These are phyloP conservation scores for Nemania abortiva DNA, from an alignment of 2,329 filamentous ascomycete genomes.

Conservation along the genomic window DNA sequence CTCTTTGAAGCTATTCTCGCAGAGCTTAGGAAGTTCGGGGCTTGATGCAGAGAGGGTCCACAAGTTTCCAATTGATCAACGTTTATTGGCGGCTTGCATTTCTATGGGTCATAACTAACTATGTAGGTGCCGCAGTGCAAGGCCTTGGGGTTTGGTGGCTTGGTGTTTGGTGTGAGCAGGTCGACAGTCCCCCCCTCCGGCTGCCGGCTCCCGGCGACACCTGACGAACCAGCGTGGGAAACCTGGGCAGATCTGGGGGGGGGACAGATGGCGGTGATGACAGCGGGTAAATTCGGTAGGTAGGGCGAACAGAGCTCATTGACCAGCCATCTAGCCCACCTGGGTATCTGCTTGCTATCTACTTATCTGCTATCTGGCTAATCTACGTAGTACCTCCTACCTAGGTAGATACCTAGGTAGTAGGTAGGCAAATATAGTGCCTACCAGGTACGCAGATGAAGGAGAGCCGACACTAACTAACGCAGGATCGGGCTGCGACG, in stretches of 20 bases:
- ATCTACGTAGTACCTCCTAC: no score
- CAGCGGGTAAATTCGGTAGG: conserved; percentile 39
- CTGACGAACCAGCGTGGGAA: background rate
- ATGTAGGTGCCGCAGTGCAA: background rate
- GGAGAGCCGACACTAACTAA: conserved; percentile 10
- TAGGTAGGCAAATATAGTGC: no score
- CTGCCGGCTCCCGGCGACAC: background rate
- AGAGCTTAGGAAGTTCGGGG: conserved; percentile 27
- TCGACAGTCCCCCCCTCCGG: background rate
- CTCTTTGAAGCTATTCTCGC: conserved; percentile 34
- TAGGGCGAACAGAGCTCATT: conserved; percentile 12
- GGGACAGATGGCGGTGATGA: conserved; percentile 8
- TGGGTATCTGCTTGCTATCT: no score
- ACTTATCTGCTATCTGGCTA: no score
- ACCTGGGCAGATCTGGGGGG: background rate
- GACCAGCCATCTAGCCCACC: background rate
- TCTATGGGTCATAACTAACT: background rate
- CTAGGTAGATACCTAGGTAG: no score
- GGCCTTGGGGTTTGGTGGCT: background rate
- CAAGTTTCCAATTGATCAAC: conserved; percentile 24
- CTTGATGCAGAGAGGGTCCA: conserved; percentile 25
- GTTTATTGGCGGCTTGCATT: conserved; percentile 28
- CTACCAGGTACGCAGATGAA: background rate
- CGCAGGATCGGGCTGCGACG: conserved; percentile 22
- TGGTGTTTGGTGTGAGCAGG: background rate